Percentiles rank a stretch among this genome's conserved stretches.
phyloP scores from a whole-genome alignment of 345 rosid species.

The Isatis tinctoria region DNA sequence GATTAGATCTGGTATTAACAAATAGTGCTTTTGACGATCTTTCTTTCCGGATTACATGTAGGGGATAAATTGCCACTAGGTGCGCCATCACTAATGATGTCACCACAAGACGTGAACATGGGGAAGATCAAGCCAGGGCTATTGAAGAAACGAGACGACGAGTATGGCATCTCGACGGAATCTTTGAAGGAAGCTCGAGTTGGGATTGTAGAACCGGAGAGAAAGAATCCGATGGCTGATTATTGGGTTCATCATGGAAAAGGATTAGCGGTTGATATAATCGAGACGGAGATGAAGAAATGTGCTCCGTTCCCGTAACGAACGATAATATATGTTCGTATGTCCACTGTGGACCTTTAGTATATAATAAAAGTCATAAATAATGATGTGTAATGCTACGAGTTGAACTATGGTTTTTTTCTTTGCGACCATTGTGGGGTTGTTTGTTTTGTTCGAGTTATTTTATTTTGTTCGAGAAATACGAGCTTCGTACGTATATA shows the following conservation, averaged over 20 bases:
- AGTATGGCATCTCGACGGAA: conserved; percentile 44
- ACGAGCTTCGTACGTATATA: neutral
- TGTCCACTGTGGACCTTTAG: neutral
- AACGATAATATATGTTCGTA: neutral
- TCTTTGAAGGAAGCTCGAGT: conserved; percentile 38
- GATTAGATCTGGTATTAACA: neutral
- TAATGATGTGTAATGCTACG: neutral
- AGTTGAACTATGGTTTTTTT: no score
- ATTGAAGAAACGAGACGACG: conserved; percentile 45
- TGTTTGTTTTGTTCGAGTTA: neutral
- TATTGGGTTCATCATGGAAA: conserved; percentile 71
- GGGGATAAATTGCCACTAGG: conserved; percentile 51
- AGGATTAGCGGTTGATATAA: conserved; percentile 51
- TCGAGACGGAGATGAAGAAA: conserved; percentile 42
- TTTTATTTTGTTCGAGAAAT: neutral
- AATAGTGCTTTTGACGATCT: neutral
- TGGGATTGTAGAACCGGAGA: conserved; percentile 47
- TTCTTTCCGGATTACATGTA: neutral
- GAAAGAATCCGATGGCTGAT: conserved; percentile 57
- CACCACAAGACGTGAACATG: conserved; percentile 61
- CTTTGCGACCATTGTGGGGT: neutral
- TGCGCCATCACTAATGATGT: conserved; percentile 63
- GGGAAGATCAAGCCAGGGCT: conserved; percentile 48
- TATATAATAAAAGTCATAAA: neutral
- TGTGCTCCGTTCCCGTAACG: conserved; percentile 41